These are phyloP conservation scores for Emergomyces orientalis DNA, from an alignment of 2,329 filamentous ascomycete genomes.

Conservation along the genomic window DNA sequence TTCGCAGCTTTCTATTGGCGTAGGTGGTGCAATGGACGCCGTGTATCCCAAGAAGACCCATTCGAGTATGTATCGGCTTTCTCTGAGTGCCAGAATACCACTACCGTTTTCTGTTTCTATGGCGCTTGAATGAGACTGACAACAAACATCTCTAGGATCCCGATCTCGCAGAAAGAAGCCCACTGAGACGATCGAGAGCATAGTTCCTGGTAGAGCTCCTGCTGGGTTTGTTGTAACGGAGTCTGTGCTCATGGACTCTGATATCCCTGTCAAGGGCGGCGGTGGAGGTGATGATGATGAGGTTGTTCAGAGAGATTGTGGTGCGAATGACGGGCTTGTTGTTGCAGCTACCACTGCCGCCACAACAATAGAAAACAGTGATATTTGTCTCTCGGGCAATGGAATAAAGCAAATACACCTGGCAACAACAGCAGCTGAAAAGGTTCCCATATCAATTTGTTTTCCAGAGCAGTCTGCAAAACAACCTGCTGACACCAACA, in stretches of 20 bases:
- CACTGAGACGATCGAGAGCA: slow-evolving; percentile 10
- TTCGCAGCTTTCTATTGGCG: not conserved
- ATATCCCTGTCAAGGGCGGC: not conserved
- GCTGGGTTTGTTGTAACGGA: slow-evolving; percentile 9
- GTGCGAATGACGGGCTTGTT: not conserved
- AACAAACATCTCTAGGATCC: not conserved
- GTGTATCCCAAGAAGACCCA: not conserved
- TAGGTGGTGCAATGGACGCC: not conserved
- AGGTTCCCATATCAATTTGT: not conserved
- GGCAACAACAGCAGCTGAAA: not conserved
- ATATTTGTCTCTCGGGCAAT: not conserved
- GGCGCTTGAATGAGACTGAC: not conserved
- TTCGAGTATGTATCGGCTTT: slow-evolving; percentile 1
- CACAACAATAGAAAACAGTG: not conserved
- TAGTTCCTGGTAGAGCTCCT: slow-evolving; percentile 16
- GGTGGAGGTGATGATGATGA: not conserved
- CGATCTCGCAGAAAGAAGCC: slow-evolving; percentile 14
- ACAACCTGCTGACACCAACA: not conserved
- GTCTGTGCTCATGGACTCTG: not conserved
- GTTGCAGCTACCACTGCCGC: not conserved
- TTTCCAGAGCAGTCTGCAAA: not conserved
- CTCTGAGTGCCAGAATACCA: not conserved
- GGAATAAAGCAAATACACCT: not conserved
- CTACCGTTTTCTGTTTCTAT: not conserved
- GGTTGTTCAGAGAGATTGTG: not conserved